Base-by-base conservation (phyloP, 345 rosid genomes). In the Eucalyptus coolabah region DNA sequence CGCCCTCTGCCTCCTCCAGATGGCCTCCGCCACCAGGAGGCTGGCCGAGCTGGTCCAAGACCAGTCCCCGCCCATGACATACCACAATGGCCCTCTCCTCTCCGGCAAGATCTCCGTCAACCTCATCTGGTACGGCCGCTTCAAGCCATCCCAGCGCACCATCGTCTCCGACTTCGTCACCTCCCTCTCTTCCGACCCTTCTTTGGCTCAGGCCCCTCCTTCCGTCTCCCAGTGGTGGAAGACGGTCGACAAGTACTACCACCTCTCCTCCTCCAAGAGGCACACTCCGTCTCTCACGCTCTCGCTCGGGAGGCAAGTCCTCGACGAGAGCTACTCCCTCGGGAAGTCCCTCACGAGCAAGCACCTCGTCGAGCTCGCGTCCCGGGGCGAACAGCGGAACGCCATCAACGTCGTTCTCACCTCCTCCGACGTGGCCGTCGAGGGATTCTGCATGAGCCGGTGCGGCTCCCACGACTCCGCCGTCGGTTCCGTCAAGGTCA, bases 201-300 rank as follows among this genome's bases (percentile, higher is more conserved):
- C 51, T 28, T 32, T 77, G 19, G 77, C 88, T 86, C 91, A 92
- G 72, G 59, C 12, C 88, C 88, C 87, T 14, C 97, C 98, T 34
- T 95, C 99, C 3, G 98, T 97, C 11, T 91, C 97, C 59, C 87
- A 93, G 21, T 97, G 99, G 99, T 96, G 97, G 98, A 93, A 91
- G 59, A 93, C 93, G 88, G 94, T 93, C 0, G 97, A 95, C 87
- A 95, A 93, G 56, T 96, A 95, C 93, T 94, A 96, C 91, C 92
- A 92, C 6, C 94, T 93, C 90, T 86, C 91, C 87, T 86, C 91
- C 45, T 87, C 88, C 51, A 93, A 89, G 82, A 90, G 80, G 28
- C 37, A 91, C 85, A 32, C 89, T 7, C 77, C 90, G 12, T 92
- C 87, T 28, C 89, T 94, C 23, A 89, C 91, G 13, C 93, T 95